These are phyloP conservation scores for Candida gigantensis DNA, from an alignment of 1,139 yeast genomes.

Conservation along the genomic window DNA sequence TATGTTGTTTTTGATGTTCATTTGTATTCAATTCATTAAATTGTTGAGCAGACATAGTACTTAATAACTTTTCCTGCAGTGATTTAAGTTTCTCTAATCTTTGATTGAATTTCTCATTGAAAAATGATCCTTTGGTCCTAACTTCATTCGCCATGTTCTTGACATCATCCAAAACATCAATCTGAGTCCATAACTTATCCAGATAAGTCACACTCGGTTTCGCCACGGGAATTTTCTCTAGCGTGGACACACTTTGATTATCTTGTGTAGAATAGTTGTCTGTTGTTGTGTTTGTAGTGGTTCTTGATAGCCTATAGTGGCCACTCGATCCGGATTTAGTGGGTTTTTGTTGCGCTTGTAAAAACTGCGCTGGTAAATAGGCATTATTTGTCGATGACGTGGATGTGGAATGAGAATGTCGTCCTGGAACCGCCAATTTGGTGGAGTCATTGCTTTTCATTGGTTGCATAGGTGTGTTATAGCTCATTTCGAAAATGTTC, in stretches of 20 bases:
- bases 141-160: slow-evolving; percentile 62
- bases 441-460: slow-evolving; percentile 5
- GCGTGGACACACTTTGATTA: slow-evolving; percentile 33
- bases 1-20: slow-evolving; percentile 37
- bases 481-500: too few species aligned
- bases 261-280: slow-evolving; percentile 19
- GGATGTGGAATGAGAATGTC: slow-evolving; percentile 15
- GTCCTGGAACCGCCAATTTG: slow-evolving; percentile 15
- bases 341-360: slow-evolving; percentile 4
- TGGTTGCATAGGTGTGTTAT: slow-evolving; percentile 6
- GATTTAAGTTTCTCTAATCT: slow-evolving; percentile 57
- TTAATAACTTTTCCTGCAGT: slow-evolving; percentile 62
- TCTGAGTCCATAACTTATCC: slow-evolving; percentile 84
- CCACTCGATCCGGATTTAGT: slow-evolving; percentile 19
- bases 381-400: slow-evolving; percentile 13
- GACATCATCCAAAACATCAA: slow-evolving; percentile 84
- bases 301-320: slow-evolving; percentile 24
- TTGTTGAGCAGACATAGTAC: slow-evolving; percentile 51
- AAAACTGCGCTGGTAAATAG: slow-evolving; percentile 8
- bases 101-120: slow-evolving; percentile 59
- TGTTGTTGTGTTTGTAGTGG: slow-evolving; percentile 27
- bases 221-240: slow-evolving; percentile 49
- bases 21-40: slow-evolving; percentile 18
- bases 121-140: slow-evolving; percentile 54
- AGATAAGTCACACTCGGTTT: slow-evolving; percentile 58